phyloP scores from a whole-genome alignment of 2,329 filamentous ascomycete genomes.

The Colletotrichum neosansevieriae region DNA sequence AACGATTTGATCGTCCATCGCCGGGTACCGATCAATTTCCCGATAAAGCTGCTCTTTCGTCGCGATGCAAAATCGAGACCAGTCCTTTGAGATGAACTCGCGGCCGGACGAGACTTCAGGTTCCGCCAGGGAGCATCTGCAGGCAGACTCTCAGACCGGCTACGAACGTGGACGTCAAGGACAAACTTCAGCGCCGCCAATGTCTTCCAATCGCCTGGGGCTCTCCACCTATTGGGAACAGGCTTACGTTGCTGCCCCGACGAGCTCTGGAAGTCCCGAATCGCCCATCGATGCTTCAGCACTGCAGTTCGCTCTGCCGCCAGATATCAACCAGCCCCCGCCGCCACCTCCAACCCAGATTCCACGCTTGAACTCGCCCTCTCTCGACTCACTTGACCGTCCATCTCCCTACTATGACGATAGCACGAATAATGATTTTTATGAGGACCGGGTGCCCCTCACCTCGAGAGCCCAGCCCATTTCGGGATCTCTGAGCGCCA shows the following conservation, averaged over 20 bases:
- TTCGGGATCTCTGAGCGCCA: slow-evolving; percentile 59
- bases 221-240: slow-evolving; percentile 67
- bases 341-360: slow-evolving; percentile 37
- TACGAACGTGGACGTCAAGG: slow-evolving; percentile 29
- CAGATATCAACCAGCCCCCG: slow-evolving; percentile 57
- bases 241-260: slow-evolving; percentile 54
- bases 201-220: slow-evolving; percentile 52
- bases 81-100: slow-evolving; percentile 35
- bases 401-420: slow-evolving; percentile 50
- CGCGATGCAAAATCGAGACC: slow-evolving; percentile 12
- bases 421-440: slow-evolving; percentile 54
- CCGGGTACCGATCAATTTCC: background rate
- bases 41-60: background rate
- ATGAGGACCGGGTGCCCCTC: slow-evolving; percentile 70
- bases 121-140: slow-evolving; percentile 35
- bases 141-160: slow-evolving; percentile 38
- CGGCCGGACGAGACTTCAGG: slow-evolving; percentile 22
- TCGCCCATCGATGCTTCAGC: slow-evolving; percentile 67
- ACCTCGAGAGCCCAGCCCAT: slow-evolving; percentile 68
- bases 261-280: slow-evolving; percentile 52
- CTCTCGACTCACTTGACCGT: slow-evolving; percentile 48
- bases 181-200: slow-evolving; percentile 14
- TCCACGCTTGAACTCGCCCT: slow-evolving; percentile 33
- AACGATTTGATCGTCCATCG: background rate
- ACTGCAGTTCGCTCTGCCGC: slow-evolving; percentile 67